These are phyloP conservation scores for Melastoma malabathricum DNA, from an alignment of 345 rosid genomes.

Conservation along the genomic window DNA sequence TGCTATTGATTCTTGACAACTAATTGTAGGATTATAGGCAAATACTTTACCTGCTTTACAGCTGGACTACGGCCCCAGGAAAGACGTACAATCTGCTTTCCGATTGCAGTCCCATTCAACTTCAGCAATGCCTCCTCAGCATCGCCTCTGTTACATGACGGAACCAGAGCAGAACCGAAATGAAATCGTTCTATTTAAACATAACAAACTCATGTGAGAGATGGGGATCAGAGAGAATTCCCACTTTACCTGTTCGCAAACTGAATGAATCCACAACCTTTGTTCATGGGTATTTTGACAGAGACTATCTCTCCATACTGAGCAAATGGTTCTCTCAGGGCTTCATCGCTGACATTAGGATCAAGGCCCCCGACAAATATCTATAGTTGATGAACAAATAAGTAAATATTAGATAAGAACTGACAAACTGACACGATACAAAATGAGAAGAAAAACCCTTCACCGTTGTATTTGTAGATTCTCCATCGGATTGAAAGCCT, in stretches of 20 bases:
- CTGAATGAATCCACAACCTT: conserved; percentile 94
- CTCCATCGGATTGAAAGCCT: conserved; percentile 49
- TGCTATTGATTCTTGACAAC: not conserved
- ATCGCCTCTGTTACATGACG: conserved; percentile 28
- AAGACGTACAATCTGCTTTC: conserved; percentile 17
- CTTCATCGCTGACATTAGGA: conserved; percentile 73
- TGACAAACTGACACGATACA: conserved; percentile 6
- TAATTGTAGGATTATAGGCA: too few species aligned
- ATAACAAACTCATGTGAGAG: not conserved
- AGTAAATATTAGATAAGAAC: conserved; percentile 2
- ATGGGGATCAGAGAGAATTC: not conserved
- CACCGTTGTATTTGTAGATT: conserved; percentile 78
- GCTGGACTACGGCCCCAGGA: conserved; percentile 20
- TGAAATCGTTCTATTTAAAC: conserved; percentile 2
- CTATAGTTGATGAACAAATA: conserved; percentile 29
- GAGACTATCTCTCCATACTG: conserved; percentile 81
- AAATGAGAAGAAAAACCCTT: conserved; percentile 15
- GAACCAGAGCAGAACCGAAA: not conserved
- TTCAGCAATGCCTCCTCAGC: conserved; percentile 70
- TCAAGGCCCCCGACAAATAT: conserved; percentile 98
- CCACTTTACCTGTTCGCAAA: conserved; percentile 59
- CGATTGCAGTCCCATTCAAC: conserved; percentile 13
- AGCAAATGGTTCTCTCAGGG: conserved; percentile 67
- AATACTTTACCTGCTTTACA: conserved; percentile 10
- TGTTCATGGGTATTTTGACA: conserved; percentile 79